Percentiles rank a stretch among this genome's conserved stretches.
phyloP scores from a whole-genome alignment of 192 early-diverging fungal genomes.

The Coemansia guatemalensis region DNA sequence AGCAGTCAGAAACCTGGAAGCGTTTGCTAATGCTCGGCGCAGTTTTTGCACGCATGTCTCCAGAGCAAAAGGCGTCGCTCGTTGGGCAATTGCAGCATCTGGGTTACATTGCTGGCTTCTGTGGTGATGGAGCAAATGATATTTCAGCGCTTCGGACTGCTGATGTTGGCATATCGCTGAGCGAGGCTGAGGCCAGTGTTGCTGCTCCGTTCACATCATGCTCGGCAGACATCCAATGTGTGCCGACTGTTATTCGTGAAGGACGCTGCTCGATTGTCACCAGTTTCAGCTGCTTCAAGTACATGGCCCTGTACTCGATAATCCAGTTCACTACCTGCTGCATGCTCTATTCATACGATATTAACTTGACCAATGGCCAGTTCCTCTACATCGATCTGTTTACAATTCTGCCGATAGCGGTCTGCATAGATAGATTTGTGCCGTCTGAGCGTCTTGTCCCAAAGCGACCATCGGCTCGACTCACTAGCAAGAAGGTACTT shows the following conservation, averaged over 20 bases:
- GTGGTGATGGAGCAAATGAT: slow-evolving; percentile 99
- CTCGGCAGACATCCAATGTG: slow-evolving; percentile 81
- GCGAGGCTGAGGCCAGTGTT: slow-evolving; percentile 96
- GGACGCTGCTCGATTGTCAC: slow-evolving; percentile 97
- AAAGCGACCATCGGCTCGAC: slow-evolving; percentile 83
- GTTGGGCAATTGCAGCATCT: slow-evolving; percentile 81
- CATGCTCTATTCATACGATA: slow-evolving; percentile 80
- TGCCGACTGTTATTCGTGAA: slow-evolving; percentile 82
- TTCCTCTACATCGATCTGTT: slow-evolving; percentile 92
- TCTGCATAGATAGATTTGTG: slow-evolving; percentile 82
- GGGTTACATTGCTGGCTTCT: slow-evolving; percentile 92
- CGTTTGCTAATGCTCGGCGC: slow-evolving; percentile 83
- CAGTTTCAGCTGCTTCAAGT: slow-evolving; percentile 97
- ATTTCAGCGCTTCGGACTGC: slow-evolving; percentile 92
- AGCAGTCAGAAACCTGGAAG: slow-evolving; percentile 55
- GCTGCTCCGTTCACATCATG: slow-evolving; percentile 96
- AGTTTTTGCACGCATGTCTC: slow-evolving; percentile 97
- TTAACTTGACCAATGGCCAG: slow-evolving; percentile 89
- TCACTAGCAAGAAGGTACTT: slow-evolving; percentile 85
- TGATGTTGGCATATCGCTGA: slow-evolving; percentile 93
- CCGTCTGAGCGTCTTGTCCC: slow-evolving; percentile 67
- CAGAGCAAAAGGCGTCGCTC: slow-evolving; percentile 93
- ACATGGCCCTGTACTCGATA: slow-evolving; percentile 95
- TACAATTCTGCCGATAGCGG: slow-evolving; percentile 80
- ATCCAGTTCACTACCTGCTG: slow-evolving; percentile 96